Evolutionary conservation across 768 basidiomycete species (phyloP), one percentile per base, ranked within the genome.

Genomic region (Coprinopsis strossmayeri): DNA sequence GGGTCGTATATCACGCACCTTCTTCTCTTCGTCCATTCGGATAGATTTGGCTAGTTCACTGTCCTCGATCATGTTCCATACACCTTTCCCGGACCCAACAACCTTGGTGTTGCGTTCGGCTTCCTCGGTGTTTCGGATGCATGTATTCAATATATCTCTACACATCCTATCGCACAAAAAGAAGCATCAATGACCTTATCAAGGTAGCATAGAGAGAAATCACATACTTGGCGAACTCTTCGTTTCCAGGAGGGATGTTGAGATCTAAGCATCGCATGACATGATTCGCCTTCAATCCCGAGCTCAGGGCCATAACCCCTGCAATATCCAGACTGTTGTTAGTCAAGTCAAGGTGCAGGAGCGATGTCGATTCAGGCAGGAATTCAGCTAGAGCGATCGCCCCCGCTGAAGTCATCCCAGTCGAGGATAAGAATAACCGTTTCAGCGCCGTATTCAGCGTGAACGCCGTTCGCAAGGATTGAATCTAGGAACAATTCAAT

Each of bases 301-400:
- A 84, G 47, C 81, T 85, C 20, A 99, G 78, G 0, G 96, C 96
- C 81, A 97, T 85, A 2, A 96, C 87, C 15, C 91, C 94, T 0
- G 94, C 93, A 28, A 92, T 73, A 59, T 92, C 92, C 26, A 98
- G 69, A 4, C 72, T 65, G 62, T 95, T 95, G 56, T 76, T 69
- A 0, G 92, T 96, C 24, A 96, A 68, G 64, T 97, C 96, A 46
- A 99, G 81, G 63, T 98, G 94, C 0, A 97, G 73, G 3, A 99
- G 73, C 0, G 86, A 87, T 15, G 74, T 77, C 0, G 89, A 84
- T 62, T 98, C 94, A 0, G 94, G 93, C 0, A 98, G 78, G 70
- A 96, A 98, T 63, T 98, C 95, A 2, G 95, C 96, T 1, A 98
- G 77, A 0, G 91, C 87, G 53, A 98, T 98, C 0, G 95, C 94